Evolutionary conservation across 2,329 filamentous ascomycete genomes (phyloP), one percentile per base, ranked within the genome.

Genomic region (Dryadomyces quercus-mongolicae): DNA sequence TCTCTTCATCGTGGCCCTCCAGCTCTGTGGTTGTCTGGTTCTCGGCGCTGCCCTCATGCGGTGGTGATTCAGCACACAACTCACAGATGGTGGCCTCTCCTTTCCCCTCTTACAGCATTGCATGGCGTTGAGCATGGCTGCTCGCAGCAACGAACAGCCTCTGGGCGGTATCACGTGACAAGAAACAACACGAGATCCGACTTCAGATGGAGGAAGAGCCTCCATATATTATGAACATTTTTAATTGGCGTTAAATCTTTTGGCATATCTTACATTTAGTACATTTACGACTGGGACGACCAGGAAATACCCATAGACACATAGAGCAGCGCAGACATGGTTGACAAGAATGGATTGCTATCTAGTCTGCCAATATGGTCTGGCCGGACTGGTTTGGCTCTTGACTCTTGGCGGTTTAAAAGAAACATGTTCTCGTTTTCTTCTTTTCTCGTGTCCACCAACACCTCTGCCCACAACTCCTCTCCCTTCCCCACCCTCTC

Each of bases 1-100:
- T 61, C 66, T 67, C 63, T 64, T 73, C 61, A 66, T 77, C 63
- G 60, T 82, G 66, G 77, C 75, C 67, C 61, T 63, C 25, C 65
- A 67, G 51, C 63, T 80, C 67, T 62, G 74, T 66, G 64, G 78
- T 67, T 67, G 68, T 52, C 54, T 76, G 57, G 45, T 61, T 36
- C 45, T 58, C 20, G 60, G 62, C 51, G 47, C 36, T 2, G 53
- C 45, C 16, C 34, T 54, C 10, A 20, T 58, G 21, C 43, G 52
- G 40, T 46, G n/a, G 22, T 55, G 22, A 47, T n/a, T n/a, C 15
- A 18, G 12, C 5, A 3, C 34, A n/a, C 44, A n/a, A 2, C n/a
- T n/a, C n/a, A n/a, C n/a, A n/a, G n/a, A n/a, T n/a, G n/a, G n/a
- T n/a, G n/a, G n/a, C n/a, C n/a, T n/a, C n/a, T n/a, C 20, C 44